Percentiles rank a stretch among this genome's conserved stretches.
Conservation (phyloP, 768 basidiomycete species). For the Hericium coralloides region DNA sequence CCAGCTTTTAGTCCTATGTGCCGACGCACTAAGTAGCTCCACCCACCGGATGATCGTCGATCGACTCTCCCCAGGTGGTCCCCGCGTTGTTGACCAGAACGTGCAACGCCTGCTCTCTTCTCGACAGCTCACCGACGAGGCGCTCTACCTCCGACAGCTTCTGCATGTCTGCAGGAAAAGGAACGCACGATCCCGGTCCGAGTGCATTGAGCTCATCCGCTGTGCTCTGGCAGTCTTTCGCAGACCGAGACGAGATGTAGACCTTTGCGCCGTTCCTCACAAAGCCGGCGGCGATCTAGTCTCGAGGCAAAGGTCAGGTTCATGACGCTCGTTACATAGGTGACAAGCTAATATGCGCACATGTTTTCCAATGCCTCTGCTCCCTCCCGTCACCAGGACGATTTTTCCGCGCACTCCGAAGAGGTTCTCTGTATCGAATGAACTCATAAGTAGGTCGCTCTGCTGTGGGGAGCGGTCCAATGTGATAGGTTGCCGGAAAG, state of each 20-base stretch:
- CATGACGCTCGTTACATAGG: background rate
- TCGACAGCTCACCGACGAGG: constrained; percentile 40
- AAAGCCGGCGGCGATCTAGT: constrained; percentile 54
- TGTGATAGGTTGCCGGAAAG: no score
- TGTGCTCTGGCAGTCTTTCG: constrained; percentile 40
- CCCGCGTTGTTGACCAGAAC: constrained; percentile 61
- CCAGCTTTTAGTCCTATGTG: constrained; percentile 1
- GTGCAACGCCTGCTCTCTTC: constrained; percentile 44
- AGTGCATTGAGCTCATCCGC: constrained; percentile 41
- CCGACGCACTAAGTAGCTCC: background rate
- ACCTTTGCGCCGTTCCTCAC: constrained; percentile 55
- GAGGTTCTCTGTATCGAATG: constrained; percentile 27
- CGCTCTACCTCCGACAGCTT: constrained; percentile 44
- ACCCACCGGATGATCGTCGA: constrained; percentile 38
- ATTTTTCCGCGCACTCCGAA: constrained; percentile 46
- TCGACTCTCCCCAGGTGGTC: constrained; percentile 40
- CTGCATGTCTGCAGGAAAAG: constrained; percentile 46
- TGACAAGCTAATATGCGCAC: constrained; percentile 21
- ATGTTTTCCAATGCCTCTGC: constrained; percentile 60
- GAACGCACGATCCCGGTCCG: constrained; percentile 46
- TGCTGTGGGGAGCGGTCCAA: no score
- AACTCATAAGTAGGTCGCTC: constrained; percentile 23
- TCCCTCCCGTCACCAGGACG: constrained; percentile 59
- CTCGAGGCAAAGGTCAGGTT: background rate
- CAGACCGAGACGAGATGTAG: constrained; percentile 55